Percentiles rank a stretch among this genome's conserved stretches.
Conservation (phyloP, 202 grass and related monocot genomes). For the Brachypodium distachyon region DNA sequence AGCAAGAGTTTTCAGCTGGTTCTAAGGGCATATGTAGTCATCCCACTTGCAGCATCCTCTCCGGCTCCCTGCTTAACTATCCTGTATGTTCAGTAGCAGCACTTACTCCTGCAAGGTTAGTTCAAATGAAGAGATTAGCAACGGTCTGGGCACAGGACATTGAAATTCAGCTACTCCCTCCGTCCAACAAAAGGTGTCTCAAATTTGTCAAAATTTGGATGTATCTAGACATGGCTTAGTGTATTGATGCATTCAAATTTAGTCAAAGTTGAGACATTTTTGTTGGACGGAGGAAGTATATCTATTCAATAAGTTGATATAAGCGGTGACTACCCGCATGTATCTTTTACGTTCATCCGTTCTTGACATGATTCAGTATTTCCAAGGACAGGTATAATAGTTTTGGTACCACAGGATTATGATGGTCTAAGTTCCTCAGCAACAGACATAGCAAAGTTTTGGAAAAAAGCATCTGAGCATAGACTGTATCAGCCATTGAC, state of each 20-base stretch:
- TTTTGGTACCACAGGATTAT: neutral
- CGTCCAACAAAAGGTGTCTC: no score
- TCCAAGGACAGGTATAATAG: neutral
- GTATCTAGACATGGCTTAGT: no score
- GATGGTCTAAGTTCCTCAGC: neutral
- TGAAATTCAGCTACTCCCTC: neutral
- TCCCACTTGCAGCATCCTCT: neutral
- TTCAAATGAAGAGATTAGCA: neutral
- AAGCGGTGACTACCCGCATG: neutral
- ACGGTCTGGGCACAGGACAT: neutral
- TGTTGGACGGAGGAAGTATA: no score
- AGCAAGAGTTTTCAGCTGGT: neutral
- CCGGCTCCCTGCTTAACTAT: neutral
- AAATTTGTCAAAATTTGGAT: no score
- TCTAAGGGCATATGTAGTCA: neutral
- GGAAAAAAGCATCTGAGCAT: neutral
- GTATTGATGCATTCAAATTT: no score
- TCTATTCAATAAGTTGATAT: neutral
- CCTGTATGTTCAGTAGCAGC: neutral
- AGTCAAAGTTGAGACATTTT: no score
- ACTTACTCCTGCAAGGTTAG: slow-evolving; percentile 23
- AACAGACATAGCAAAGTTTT: neutral
- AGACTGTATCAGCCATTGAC: neutral
- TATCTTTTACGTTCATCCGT: neutral
- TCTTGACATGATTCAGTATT: neutral